A percentile compares a stretch with the other conserved stretches of the same genome.
phyloP scores from a whole-genome alignment of 768 basidiomycete genomes.

The Asterophora lycoperdoides region DNA sequence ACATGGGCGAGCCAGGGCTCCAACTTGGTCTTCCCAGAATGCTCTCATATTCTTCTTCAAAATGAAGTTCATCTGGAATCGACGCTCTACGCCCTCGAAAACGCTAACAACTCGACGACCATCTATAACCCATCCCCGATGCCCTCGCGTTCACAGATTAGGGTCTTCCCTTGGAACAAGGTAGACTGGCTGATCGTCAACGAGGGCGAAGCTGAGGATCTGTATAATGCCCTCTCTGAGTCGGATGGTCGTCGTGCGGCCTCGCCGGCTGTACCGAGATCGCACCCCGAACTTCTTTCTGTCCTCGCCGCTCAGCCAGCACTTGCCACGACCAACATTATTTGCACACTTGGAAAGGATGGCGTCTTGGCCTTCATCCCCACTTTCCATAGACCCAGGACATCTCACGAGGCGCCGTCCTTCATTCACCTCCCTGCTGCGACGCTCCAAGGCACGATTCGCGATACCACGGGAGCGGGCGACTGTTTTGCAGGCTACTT shows the following conservation, averaged over 20 bases:
- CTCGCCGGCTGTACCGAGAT: constrained; percentile 3
- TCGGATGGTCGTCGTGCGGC: constrained; percentile 1
- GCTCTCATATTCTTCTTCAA: constrained; percentile 54
- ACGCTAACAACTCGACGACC: constrained; percentile 24
- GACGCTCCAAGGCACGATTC: constrained; percentile 32
- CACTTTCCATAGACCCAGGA: constrained; percentile 19
- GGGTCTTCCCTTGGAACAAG: constrained; percentile 44
- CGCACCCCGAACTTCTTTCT: constrained; percentile 14
- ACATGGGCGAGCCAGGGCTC: constrained; percentile 17
- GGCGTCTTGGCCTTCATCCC: constrained; percentile 47
- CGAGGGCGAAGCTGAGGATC: constrained; percentile 40
- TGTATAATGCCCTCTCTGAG: constrained; percentile 26
- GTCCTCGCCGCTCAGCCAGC: constrained; percentile 20
- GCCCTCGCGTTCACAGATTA: constrained; percentile 36
- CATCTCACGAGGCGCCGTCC: constrained; percentile 15
- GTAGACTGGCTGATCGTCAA: constrained; percentile 57
- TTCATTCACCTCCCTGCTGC: constrained; percentile 45
- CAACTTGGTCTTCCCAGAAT: constrained; percentile 24
- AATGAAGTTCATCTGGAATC: constrained; percentile 50
- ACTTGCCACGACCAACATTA: constrained; percentile 38
- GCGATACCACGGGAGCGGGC: constrained; percentile 61
- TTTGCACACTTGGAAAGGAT: constrained; percentile 52
- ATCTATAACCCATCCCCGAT: constrained; percentile 61
- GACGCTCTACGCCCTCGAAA: constrained; percentile 34
- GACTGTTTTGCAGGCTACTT: constrained; percentile 64